phyloP scores from a whole-genome alignment of 2,329 filamentous ascomycete species.

The Xylariaceae sp. region DNA sequence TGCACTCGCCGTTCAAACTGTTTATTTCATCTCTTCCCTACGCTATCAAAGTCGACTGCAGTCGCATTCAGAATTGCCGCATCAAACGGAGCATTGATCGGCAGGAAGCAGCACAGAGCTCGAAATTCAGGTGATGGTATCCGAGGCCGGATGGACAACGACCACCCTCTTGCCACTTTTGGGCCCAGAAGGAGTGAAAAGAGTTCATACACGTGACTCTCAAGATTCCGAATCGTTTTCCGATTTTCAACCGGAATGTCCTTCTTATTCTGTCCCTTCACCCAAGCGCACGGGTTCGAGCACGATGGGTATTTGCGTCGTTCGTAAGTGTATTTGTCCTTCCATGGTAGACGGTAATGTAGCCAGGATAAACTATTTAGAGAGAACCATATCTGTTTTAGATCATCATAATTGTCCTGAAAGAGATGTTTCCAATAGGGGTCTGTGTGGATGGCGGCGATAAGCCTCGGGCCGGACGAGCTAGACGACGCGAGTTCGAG shows the following conservation, averaged over 20 bases:
- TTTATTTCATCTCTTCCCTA: neutral
- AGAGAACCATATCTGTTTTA: neutral
- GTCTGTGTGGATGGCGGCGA: neutral
- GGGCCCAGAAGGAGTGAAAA: neutral
- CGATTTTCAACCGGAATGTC: neutral
- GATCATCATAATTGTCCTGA: neutral
- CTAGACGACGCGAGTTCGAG: neutral
- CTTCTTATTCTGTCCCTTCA: neutral
- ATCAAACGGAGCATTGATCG: neutral
- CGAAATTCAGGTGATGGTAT: neutral
- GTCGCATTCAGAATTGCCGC: neutral
- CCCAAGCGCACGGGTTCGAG: neutral
- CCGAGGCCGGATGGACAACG: too few species aligned
- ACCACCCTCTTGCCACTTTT: too few species aligned
- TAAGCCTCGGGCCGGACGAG: conserved; percentile 1
- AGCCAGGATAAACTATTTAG: conserved; percentile 4
- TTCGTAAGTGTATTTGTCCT: neutral
- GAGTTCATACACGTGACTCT: neutral
- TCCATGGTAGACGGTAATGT: neutral
- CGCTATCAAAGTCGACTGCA: neutral
- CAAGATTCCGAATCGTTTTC: neutral
- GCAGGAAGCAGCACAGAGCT: neutral
- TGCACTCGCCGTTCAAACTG: neutral
- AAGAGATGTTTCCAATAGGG: conserved; percentile 4
- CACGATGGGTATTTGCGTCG: neutral